Base-by-base conservation (phyloP, 176 grass and related monocot genomes). In the Musa troglodytarum region DNA sequence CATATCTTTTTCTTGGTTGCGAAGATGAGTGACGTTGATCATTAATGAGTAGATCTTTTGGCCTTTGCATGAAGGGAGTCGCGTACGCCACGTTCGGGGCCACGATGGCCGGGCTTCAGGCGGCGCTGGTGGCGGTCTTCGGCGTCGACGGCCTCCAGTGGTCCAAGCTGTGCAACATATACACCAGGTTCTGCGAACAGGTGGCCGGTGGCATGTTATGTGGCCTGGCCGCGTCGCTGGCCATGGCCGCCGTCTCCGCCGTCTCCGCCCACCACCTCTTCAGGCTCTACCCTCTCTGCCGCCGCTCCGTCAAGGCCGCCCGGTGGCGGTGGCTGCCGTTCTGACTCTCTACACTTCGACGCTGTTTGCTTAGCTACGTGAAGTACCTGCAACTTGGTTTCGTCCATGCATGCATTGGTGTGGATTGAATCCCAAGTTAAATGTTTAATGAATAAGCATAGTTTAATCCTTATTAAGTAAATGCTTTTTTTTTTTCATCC, bases 161-260 rank as follows among this genome's bases (percentile, higher is more conserved):
- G 96, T 83, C 13, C 68, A 99, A 86, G 86, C 78, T 99, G 58
- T 99, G 96, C 83, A 92, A 99, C 86, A 89, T 99, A 71, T 99
- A 92, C 82, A 86, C 88, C 13, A 81, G 88, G n/a, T 99, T 89
- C 87, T 99, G 96, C 81, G 65, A 86, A 43, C 88, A 95, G 73
- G 15, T 99, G 59, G 96, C 72, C 53, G 91, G 84, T 2, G 87
- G 91, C 86, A 80, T 99, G 59, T 1, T 72, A 13, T 93, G 87
- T 76, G 76, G 74, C 43, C 13, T 77, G n/a, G 72, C 82, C 52
- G 81, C 91, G 52, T 70, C 88, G 24, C 14, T 57, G 19, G 75
- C 86, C 69, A 83, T 85, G 78, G 85, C 74, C 6, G 52, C 86
- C 10, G 72, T 86, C 54, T 83, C 91, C 23, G 81, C 55, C 15